Conservation (phyloP, 768 basidiomycete species). For the Guyanaporus albipodus region DNA sequence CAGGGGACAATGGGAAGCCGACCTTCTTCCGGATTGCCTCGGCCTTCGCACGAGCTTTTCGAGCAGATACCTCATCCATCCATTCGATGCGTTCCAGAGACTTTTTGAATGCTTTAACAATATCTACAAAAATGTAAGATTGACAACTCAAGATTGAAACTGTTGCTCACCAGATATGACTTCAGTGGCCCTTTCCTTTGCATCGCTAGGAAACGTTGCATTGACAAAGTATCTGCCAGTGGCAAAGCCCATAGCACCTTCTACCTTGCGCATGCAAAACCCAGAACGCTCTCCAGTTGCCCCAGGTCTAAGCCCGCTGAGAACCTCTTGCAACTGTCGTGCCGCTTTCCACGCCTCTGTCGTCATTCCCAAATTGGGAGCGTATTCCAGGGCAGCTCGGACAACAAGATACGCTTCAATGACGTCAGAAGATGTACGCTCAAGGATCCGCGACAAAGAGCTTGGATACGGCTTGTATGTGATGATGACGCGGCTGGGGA, state of each 20-base stretch:
- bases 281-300: constrained; percentile 79
- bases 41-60: constrained; percentile 83
- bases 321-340: constrained; percentile 61
- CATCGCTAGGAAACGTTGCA: constrained; percentile 73
- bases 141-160: background rate
- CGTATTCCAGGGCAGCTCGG: constrained; percentile 66
- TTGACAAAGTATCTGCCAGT: constrained; percentile 88
- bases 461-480: constrained; percentile 75
- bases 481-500: constrained; percentile 73
- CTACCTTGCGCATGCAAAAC: constrained; percentile 72
- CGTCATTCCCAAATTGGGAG: constrained; percentile 65
- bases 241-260: constrained; percentile 79
- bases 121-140: constrained; percentile 43
- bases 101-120: constrained; percentile 77
- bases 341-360: constrained; percentile 80
- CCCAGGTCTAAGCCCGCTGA: constrained; percentile 86
- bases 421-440: constrained; percentile 60
- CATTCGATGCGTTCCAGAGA: constrained; percentile 75
- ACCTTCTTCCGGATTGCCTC: constrained; percentile 66
- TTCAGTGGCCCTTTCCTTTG: constrained; percentile 73
- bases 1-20: constrained; percentile 85
- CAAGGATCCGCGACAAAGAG: constrained; percentile 65
- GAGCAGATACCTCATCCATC: constrained; percentile 86
- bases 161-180: constrained; percentile 65
- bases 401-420: constrained; percentile 85